Base-by-base conservation (phyloP, 306 rosid genomes). In the Quercus robur region DNA sequence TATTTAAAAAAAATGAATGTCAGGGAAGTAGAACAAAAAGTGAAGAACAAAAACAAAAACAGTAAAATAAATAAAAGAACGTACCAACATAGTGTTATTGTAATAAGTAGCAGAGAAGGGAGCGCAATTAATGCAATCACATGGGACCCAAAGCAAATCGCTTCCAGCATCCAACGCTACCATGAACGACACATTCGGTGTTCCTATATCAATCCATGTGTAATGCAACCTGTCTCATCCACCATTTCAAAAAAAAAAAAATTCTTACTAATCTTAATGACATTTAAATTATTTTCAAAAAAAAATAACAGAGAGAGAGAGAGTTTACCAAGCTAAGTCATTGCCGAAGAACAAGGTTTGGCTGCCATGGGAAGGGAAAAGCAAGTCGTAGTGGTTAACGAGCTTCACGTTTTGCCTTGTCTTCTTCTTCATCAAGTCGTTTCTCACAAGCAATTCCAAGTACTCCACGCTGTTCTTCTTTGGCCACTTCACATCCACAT, bases 131-230 rank as follows among this genome's bases (percentile, higher is more conserved):
- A 88, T 51, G 78, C 99, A 95, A 77, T 93, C 91, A 81, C 99
- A 95, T 20, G 99, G 98, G 81, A 95, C 90, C 99, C 99, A 95
- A 71, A 95, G 91, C 1, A 91, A 90, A 86, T 95, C 96, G 72
- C 99, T 95, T 70, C 99, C 98, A 12, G 94, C 87, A 83, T 95
- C 99, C 90, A 95, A 79, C 2, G 98, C 99, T 56, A 95, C 99
- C 23, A 95, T 96, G 88, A 93, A 95, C 26, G 99, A 90, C 68
- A 83, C 89, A 67, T 92, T 93, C 19, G 99, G 99, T 13, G 97
- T 90, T 23, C 99, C 99, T 64, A 95, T 78, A 83, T 95, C 92
- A 84, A 95, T 91, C 99, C 99, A 95, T 63, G 93, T 86, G 73
- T 95, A 95, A 88, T 95, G 93, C n/a, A 95, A 90, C 99, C 99